Base-by-base conservation (phyloP, 768 basidiomycete species). In the Mycena rosella region DNA sequence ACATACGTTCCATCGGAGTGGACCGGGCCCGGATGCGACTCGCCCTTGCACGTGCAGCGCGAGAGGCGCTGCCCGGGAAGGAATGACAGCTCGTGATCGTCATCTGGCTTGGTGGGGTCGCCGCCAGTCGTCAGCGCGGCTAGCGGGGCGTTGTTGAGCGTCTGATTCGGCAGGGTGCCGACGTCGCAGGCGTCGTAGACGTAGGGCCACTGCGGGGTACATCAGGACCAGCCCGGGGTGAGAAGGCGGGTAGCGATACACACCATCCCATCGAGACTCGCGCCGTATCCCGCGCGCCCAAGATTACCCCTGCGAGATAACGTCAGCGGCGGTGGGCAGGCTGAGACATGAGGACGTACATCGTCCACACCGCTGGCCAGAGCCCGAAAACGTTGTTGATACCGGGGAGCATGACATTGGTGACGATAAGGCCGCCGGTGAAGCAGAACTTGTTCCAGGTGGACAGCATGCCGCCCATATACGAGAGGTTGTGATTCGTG, bases 1-100 rank as follows among this genome's bases (percentile, higher is more conserved):
- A 92, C 88, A 73, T 88, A 96, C 4, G 89, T 85, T 29, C 95
- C 95, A 70, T 97, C 93, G 0, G 80, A 66, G 66, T 91, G 89
- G 53, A 88, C 78, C 26, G 96, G 96, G 9, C 96, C 96, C 2
- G 96, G 96, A 78, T 98, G 96, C 13, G 89, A 83, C 79, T 96
- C 93, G 26, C 89, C 89, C 14, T 84, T 79, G 76, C 96, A 98
- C 2, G 97, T 98, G 78, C 96, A 98, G 42, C 92, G 84, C 10
- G 93, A 94, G 24, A 98, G 82, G 54, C 89, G 86, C 40, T 48
- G 47, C 7, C 47, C 47, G 24, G 47, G 47, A 18, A 48, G 47
- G 18, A 27, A 48, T 4, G 47, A 26, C 5, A 48, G 24, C 24
- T 7, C 47, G n/a, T n/a, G n/a, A 13, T 26, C 47, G 24, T 48